A percentile compares a stretch with the other conserved stretches of the same genome.
These are phyloP conservation scores for Stemphylium beticola DNA, from an alignment of 2,329 filamentous ascomycete genomes.

Conservation along the genomic window DNA sequence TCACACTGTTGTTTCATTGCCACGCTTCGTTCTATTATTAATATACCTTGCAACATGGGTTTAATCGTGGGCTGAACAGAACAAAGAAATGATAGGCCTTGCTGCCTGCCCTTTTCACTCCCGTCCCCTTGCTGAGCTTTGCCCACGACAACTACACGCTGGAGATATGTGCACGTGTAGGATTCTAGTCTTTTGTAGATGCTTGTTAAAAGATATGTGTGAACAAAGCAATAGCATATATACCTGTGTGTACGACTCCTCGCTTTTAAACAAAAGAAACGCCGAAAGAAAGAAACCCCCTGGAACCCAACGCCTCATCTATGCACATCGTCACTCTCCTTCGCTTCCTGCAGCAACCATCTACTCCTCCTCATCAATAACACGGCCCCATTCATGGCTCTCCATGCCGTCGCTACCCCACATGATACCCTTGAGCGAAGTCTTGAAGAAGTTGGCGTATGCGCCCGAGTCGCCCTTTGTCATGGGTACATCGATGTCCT, in stretches of 20 bases:
- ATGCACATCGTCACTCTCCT: neutral
- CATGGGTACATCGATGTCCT: conserved; percentile 53
- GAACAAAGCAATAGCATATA: too few species aligned
- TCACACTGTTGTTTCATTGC: neutral
- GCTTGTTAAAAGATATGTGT: too few species aligned
- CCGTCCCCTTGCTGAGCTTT: too few species aligned
- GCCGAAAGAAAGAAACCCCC: neutral
- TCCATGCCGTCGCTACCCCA: conserved; percentile 53
- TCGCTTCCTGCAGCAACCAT: neutral
- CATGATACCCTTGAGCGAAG: conserved; percentile 58
- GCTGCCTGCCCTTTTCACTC: too few species aligned
- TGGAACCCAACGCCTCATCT: neutral
- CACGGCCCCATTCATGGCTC: conserved; percentile 55
- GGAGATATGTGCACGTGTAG: too few species aligned
- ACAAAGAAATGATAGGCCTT: too few species aligned
- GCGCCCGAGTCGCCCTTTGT: conserved; percentile 49
- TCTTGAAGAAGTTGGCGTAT: conserved; percentile 53
- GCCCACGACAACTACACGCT: too few species aligned
- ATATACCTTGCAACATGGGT: neutral
- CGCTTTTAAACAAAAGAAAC: neutral
- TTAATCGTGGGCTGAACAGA: too few species aligned
- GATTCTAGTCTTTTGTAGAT: too few species aligned
- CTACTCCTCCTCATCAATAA: conserved; percentile 48
- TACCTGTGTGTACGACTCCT: neutral
- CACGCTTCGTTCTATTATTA: too few species aligned